These are phyloP conservation scores for Sparassis latifolia DNA, from an alignment of 1,284 basidiomycete species.

Conservation along the genomic window DNA sequence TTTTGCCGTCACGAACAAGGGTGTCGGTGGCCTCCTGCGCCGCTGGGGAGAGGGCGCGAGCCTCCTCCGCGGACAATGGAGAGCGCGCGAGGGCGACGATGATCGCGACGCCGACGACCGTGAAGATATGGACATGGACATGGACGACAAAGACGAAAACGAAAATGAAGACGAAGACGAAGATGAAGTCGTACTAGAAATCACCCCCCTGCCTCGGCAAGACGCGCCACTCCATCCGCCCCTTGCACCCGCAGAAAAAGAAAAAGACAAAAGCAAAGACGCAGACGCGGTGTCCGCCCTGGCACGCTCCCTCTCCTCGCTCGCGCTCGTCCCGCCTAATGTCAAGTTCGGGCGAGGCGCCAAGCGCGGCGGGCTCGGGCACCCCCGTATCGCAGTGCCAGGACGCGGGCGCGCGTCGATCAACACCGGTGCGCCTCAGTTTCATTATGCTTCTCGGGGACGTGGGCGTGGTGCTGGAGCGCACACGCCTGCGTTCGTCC, in stretches of 20 bases:
- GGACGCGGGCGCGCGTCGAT: too few species aligned
- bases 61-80: constrained; percentile 68
- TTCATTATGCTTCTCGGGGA: too few species aligned
- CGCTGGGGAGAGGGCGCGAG: constrained; percentile 78
- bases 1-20: constrained; percentile 85
- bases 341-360: constrained; percentile 68
- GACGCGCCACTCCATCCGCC: constrained; percentile 9
- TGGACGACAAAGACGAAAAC: not conserved
- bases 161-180: too few species aligned
- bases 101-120: constrained; percentile 22
- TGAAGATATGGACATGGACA: not conserved
- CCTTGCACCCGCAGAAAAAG: constrained; percentile 7
- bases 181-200: too few species aligned
- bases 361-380: not conserved
- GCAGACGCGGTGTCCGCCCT: constrained; percentile 37
- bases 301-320: constrained; percentile 43
- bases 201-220: constrained; percentile 1
- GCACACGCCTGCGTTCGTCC: too few species aligned
- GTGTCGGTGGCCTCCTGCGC: constrained; percentile 68
- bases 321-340: constrained; percentile 62
- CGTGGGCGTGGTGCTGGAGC: too few species aligned
- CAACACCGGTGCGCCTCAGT: too few species aligned
- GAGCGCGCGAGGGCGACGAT: constrained; percentile 33
- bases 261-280: not conserved
- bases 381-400: not conserved